Evolutionary conservation across 2,329 filamentous ascomycete species (phyloP).

Genomic region (Aspergillus intermedius): DNA sequence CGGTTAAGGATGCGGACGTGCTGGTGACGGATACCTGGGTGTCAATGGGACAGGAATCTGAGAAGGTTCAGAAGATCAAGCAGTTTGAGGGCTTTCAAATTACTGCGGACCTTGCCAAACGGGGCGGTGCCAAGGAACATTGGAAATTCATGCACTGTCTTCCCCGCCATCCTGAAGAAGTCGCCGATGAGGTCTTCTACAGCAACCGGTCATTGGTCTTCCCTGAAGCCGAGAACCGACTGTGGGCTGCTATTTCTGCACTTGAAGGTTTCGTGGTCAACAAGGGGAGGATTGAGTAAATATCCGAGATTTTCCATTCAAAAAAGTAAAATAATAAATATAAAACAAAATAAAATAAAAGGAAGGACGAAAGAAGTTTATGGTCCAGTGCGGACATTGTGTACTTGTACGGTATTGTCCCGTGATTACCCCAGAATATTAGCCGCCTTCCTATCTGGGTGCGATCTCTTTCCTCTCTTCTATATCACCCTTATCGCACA

Average conservation of each 20-base stretch:
- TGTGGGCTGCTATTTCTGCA: constrained; percentile 84
- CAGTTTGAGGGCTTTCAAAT: constrained; percentile 90
- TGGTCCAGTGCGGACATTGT: not conserved
- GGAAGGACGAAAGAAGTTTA: not conserved
- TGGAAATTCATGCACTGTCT: constrained; percentile 99
- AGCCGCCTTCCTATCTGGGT: too few species aligned
- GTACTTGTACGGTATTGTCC: not conserved
- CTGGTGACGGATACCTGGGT: constrained; percentile 97
- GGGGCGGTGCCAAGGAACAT: constrained; percentile 74
- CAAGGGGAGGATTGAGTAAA: constrained; percentile 63
- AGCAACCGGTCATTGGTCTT: constrained; percentile 80
- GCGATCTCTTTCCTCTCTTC: too few species aligned
- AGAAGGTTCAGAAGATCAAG: constrained; percentile 67
- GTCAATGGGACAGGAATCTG: constrained; percentile 93
- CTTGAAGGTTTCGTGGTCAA: constrained; percentile 92
- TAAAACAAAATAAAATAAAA: not conserved
- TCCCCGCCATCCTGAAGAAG: constrained; percentile 86
- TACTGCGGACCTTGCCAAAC: constrained; percentile 73
- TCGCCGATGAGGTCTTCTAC: constrained; percentile 92
- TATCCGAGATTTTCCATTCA: not conserved
- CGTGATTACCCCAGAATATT: not conserved
- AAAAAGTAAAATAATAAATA: not conserved
- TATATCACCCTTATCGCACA: too few species aligned
- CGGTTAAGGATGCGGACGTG: constrained; percentile 75
- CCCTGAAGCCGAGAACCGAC: constrained; percentile 84